These are phyloP conservation scores for Leishmania arabica DNA, from an alignment of 208 protist species.

Conservation along the genomic window DNA sequence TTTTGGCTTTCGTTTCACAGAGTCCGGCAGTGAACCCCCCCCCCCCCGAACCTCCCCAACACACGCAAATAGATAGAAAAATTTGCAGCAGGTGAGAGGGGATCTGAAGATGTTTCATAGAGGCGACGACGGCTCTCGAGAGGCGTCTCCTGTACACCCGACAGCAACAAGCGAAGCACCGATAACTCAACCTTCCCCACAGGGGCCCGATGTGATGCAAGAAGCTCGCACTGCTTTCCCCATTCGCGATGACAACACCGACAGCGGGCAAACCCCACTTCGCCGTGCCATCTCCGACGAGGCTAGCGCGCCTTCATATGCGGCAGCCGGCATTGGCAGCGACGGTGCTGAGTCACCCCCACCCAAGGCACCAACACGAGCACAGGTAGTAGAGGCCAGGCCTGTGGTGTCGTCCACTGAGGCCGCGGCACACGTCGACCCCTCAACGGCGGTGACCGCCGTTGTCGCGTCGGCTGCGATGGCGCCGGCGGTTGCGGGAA, in stretches of 20 bases:
- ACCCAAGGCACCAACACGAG: constrained; percentile 21
- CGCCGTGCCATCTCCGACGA: not conserved
- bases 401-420: not conserved
- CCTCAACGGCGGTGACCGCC: not conserved
- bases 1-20: not conserved
- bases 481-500: not conserved
- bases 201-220: not conserved
- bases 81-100: not conserved
- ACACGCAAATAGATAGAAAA: not conserved
- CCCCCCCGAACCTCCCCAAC: not conserved
- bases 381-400: constrained; percentile 18
- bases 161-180: not conserved
- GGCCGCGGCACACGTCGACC: constrained; percentile 13
- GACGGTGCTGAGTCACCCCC: constrained; percentile 24
- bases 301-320: not conserved
- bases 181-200: not conserved
- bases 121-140: not conserved
- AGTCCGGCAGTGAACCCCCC: not conserved
- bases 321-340: not conserved
- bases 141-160: not conserved
- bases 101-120: constrained; percentile 1
- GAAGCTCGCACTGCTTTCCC: not conserved
- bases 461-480: constrained; percentile 5
- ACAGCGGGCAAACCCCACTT: not conserved
- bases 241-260: not conserved